Percentiles rank a stretch among this genome's conserved stretches.
Conservation (phyloP, 257 asterid genomes). For the Dorcoceras hygrometricum region DNA sequence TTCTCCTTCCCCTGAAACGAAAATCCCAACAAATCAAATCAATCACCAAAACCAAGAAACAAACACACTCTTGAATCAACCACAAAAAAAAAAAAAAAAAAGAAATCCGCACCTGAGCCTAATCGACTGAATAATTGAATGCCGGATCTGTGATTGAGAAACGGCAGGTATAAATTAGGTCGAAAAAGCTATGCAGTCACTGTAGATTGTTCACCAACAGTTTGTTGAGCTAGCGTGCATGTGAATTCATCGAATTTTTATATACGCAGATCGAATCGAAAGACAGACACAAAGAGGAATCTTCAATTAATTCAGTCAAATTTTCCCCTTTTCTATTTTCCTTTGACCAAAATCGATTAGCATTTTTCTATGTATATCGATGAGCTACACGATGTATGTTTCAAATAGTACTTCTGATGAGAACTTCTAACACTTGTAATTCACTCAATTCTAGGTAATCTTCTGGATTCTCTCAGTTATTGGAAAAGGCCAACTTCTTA, state of each 20-base stretch:
- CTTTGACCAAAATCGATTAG: no score
- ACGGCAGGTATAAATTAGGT: background rate
- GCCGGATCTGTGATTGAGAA: background rate
- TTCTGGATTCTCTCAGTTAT: no score
- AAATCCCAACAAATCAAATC: slow-evolving; percentile 21
- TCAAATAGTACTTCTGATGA: no score
- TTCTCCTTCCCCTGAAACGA: slow-evolving; percentile 17
- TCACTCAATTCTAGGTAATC: no score
- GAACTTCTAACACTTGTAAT: no score
- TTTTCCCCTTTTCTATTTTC: no score
- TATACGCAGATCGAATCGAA: background rate
- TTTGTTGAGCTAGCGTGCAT: background rate
- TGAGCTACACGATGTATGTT: no score
- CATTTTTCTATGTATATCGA: no score
- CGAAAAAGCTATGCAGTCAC: background rate
- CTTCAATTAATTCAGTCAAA: background rate
- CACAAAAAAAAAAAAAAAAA: background rate
- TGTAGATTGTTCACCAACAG: background rate
- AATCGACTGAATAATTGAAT: background rate
- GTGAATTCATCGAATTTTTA: background rate
- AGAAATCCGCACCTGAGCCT: background rate
- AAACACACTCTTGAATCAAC: background rate
- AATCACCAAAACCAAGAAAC: slow-evolving; percentile 15
- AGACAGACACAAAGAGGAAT: background rate
- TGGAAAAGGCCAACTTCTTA: no score